phyloP scores from a whole-genome alignment of 2,329 filamentous ascomycete genomes.

The Fusarium fujikuroi region DNA sequence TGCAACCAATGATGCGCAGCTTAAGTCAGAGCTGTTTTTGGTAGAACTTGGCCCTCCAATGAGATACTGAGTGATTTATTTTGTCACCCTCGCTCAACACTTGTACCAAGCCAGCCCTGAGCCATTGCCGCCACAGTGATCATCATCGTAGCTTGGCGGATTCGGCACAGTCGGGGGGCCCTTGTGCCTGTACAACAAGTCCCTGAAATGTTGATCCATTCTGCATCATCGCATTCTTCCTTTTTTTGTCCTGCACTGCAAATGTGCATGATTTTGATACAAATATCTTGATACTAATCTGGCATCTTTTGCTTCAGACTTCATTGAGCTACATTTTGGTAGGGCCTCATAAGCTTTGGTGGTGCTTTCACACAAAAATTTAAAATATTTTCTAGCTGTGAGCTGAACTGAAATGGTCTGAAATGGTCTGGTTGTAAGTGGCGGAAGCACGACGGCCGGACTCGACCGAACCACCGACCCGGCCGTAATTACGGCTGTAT shows the following conservation, averaged over 20 bases:
- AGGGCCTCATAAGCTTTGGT: background rate
- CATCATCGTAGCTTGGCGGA: slow-evolving; percentile 27
- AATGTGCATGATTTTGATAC: background rate
- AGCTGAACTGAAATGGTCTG: background rate
- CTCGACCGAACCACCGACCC: slow-evolving; percentile 32
- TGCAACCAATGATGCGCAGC: slow-evolving; percentile 25
- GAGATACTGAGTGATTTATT: slow-evolving; percentile 9
- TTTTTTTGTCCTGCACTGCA: slow-evolving; percentile 3
- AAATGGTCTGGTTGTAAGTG: slow-evolving; percentile 1
- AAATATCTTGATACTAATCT: background rate
- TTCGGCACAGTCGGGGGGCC: slow-evolving; percentile 21
- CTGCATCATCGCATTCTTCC: slow-evolving; percentile 13
- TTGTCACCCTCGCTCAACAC: background rate
- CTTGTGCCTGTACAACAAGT: slow-evolving; percentile 13
- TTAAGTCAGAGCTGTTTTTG: background rate
- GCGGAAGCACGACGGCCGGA: slow-evolving; percentile 25
- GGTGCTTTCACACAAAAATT: background rate
- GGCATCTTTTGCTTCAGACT: background rate
- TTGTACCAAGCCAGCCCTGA: slow-evolving; percentile 11
- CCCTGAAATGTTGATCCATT: slow-evolving; percentile 34
- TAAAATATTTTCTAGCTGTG: background rate
- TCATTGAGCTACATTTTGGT: background rate
- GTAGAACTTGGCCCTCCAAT: slow-evolving; percentile 3
- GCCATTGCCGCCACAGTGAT: slow-evolving; percentile 31
- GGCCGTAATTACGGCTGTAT: slow-evolving; percentile 43